A percentile compares a stretch with the other conserved stretches of the same genome.
Conservation (phyloP, 192 early-diverging fungal genomes). For the Cladochytrium replicatum region DNA sequence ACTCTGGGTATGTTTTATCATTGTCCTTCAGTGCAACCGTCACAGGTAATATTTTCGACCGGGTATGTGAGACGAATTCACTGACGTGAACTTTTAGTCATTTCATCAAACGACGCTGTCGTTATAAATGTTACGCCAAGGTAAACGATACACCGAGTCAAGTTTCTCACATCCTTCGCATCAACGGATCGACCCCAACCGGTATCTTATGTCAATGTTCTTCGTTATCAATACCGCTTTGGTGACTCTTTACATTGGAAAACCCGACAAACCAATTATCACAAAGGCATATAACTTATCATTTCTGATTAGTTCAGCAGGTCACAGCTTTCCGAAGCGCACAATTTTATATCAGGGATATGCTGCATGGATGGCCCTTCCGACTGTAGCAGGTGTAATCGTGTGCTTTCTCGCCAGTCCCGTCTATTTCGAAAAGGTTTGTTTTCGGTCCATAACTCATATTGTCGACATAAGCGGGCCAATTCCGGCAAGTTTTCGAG, state of each 20-base stretch:
- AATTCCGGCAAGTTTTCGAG: no score
- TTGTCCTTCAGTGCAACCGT: constrained; percentile 61
- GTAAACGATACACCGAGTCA: constrained; percentile 28
- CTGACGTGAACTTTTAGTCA: constrained; percentile 1
- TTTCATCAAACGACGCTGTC: constrained; percentile 79
- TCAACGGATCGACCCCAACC: constrained; percentile 10
- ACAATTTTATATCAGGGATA: no score
- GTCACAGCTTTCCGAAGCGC: no score
- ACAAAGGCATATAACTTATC: constrained; percentile 64
- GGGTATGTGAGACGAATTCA: background rate
- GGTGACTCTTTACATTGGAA: constrained; percentile 80
- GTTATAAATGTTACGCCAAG: constrained; percentile 71
- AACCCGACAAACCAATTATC: constrained; percentile 79
- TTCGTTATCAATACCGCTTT: constrained; percentile 59
- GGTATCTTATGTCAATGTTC: constrained; percentile 71
- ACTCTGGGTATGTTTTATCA: constrained; percentile 61
- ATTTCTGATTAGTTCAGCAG: no score
- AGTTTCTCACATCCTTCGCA: background rate
- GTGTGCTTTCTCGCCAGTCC: constrained; percentile 44
- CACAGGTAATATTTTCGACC: constrained; percentile 32
- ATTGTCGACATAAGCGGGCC: no score
- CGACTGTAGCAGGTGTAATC: constrained; percentile 34
- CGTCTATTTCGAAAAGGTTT: constrained; percentile 35
- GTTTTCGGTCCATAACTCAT: no score
- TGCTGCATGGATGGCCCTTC: constrained; percentile 76